Evolutionary conservation across 306 rosid species (phyloP).

Genomic region (Citrullus amarus): DNA sequence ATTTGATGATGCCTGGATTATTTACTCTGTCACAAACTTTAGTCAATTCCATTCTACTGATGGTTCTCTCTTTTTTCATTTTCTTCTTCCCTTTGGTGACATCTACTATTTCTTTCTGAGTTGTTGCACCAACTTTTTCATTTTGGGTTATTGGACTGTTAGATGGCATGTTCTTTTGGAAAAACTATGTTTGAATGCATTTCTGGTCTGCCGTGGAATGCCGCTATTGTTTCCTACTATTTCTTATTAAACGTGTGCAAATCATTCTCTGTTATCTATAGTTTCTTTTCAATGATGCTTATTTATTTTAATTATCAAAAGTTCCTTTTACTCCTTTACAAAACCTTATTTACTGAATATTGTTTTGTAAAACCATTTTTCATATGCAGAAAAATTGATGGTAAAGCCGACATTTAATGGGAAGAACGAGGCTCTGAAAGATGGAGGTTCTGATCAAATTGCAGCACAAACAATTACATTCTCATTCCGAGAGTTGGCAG

Average conservation of each 20-base stretch:
- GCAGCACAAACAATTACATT: slow-evolving; percentile 46
- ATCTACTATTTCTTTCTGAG: neutral
- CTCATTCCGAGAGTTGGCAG: slow-evolving; percentile 44
- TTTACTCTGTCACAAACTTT: neutral
- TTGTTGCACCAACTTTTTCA: neutral
- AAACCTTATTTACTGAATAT: neutral
- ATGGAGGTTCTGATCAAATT: slow-evolving; percentile 29
- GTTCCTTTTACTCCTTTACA: neutral
- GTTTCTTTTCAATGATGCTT: neutral
- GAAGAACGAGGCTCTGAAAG: slow-evolving; percentile 22
- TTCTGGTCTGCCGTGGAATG: neutral
- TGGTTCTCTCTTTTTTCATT: neutral
- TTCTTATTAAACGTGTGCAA: neutral
- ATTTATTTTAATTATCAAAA: neutral
- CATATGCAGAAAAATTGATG: slow-evolving; percentile 20
- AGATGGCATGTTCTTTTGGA: neutral
- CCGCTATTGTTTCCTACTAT: neutral
- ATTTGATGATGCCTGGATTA: neutral
- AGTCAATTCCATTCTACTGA: neutral
- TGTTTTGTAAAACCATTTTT: neutral
- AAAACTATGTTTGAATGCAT: neutral
- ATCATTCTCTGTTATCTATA: neutral
- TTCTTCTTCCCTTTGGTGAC: neutral
- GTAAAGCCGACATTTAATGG: slow-evolving; percentile 11
- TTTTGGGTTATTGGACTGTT: neutral